Evolutionary conservation across 768 basidiomycete genomes (phyloP).

Genomic region (Macrolepiota dolichaula): DNA sequence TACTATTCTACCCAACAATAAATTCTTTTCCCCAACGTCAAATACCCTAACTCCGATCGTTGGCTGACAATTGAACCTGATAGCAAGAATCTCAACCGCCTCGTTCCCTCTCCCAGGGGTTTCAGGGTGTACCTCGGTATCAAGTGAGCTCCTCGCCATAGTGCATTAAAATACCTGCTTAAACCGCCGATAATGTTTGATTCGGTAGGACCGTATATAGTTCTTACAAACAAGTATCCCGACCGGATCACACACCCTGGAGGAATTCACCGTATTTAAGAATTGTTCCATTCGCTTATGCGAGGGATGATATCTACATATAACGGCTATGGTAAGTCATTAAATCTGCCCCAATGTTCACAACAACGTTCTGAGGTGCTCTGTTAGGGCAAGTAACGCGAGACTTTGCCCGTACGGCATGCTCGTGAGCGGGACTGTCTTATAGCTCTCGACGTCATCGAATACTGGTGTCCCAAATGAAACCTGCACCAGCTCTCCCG

Average conservation of each 20-base stretch:
- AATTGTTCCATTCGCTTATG: slow-evolving; percentile 34
- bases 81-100: slow-evolving; percentile 29
- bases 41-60: slow-evolving; percentile 34
- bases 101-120: slow-evolving; percentile 32
- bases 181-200: too few relatives aligned
- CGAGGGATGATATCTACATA: slow-evolving; percentile 24
- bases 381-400: slow-evolving; percentile 46
- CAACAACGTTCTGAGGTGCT: slow-evolving; percentile 39
- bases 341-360: slow-evolving; percentile 13
- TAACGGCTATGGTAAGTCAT: slow-evolving; percentile 7
- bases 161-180: too few relatives aligned
- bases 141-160: slow-evolving; percentile 29
- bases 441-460: slow-evolving; percentile 42
- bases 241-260: slow-evolving; percentile 14
- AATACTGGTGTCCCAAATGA: slow-evolving; percentile 57
- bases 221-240: too few relatives aligned
- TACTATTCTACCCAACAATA: slow-evolving; percentile 34
- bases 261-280: slow-evolving; percentile 28
- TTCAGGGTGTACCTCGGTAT: slow-evolving; percentile 42
- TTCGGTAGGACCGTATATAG: too few relatives aligned
- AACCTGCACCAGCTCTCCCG: slow-evolving; percentile 43
- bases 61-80: slow-evolving; percentile 28
- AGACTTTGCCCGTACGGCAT: slow-evolving; percentile 59
- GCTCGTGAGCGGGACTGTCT: slow-evolving; percentile 47
- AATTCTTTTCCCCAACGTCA: slow-evolving; percentile 33